Conservation (phyloP, 768 basidiomycete species). For the Termitomyces sp. region DNA sequence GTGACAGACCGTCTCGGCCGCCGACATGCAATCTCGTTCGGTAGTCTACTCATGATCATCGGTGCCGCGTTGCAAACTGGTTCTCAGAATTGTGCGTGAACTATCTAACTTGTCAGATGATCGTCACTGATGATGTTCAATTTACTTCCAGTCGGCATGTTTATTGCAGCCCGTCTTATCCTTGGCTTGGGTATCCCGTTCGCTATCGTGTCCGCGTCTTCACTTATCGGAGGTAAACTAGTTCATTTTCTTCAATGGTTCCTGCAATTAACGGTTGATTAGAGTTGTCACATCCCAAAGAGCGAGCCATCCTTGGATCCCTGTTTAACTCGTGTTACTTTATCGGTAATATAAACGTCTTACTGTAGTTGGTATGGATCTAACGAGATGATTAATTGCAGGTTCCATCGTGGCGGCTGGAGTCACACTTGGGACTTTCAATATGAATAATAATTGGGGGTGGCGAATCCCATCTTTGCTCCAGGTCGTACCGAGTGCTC, state of each 20-base stretch:
- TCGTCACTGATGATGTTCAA: background rate
- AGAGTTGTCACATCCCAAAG: constrained; percentile 67
- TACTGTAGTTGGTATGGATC: background rate
- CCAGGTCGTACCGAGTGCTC: constrained; percentile 46
- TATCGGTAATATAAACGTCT: constrained; percentile 29
- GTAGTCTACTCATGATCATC: constrained; percentile 44
- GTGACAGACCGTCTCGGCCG: constrained; percentile 50
- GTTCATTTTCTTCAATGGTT: background rate
- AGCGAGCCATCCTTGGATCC: constrained; percentile 61
- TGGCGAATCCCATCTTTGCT: constrained; percentile 70
- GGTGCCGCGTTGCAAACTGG: constrained; percentile 43
- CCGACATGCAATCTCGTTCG: constrained; percentile 43
- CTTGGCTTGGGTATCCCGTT: constrained; percentile 58
- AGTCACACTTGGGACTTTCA: constrained; percentile 61
- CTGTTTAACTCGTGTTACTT: constrained; percentile 63
- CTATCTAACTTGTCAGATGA: background rate
- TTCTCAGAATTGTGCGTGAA: constrained; percentile 42
- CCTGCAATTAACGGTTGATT: background rate
- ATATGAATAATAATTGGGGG: constrained; percentile 52
- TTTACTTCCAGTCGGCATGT: constrained; percentile 44
- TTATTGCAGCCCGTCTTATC: constrained; percentile 49
- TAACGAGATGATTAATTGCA: constrained; percentile 5
- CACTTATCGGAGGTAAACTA: constrained; percentile 48
- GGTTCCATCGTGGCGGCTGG: constrained; percentile 57
- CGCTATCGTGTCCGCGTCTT: constrained; percentile 60